These are phyloP conservation scores for Taphrina sp. DNA, from an alignment of 1,139 yeast species.

Conservation along the genomic window DNA sequence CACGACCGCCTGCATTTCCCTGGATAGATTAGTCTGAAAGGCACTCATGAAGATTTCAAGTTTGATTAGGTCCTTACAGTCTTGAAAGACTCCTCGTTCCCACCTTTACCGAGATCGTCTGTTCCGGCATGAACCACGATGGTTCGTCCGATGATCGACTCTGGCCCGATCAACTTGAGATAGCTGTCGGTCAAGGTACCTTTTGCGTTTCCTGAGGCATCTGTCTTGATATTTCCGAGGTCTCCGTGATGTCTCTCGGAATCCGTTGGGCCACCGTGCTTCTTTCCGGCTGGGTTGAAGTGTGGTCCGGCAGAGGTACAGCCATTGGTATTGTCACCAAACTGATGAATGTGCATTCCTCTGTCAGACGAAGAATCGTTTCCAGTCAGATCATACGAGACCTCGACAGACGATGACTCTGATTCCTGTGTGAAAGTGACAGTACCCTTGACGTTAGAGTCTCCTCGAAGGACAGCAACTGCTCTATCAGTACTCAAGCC, in stretches of 20 bases:
- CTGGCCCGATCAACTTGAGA: slow-evolving; percentile 76
- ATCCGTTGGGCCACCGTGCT: slow-evolving; percentile 93
- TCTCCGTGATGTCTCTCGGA: slow-evolving; percentile 94
- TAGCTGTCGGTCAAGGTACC: slow-evolving; percentile 77
- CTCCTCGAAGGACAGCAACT: slow-evolving; percentile 97
- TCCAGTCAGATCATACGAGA: slow-evolving; percentile 84
- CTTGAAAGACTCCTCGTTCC: slow-evolving; percentile 85
- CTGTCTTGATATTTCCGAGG: slow-evolving; percentile 89
- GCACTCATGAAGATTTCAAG: too few species aligned
- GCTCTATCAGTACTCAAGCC: too few species aligned
- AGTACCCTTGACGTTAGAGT: slow-evolving; percentile 78
- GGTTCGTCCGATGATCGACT: slow-evolving; percentile 90
- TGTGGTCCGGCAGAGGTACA: slow-evolving; percentile 99
- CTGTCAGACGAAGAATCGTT: slow-evolving; percentile 82
- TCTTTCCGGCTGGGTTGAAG: slow-evolving; percentile 88
- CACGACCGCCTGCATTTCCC: slow-evolving; percentile 98
- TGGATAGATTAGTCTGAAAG: too few species aligned
- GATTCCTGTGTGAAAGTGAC: slow-evolving; percentile 80
- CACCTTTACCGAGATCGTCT: slow-evolving; percentile 97
- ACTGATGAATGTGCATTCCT: slow-evolving; percentile 97
- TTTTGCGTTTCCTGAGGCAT: slow-evolving; percentile 81
- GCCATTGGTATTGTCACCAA: slow-evolving; percentile 98
- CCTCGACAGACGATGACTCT: slow-evolving; percentile 77
- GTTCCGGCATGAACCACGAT: slow-evolving; percentile 92
- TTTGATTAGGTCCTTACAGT: too few species aligned